Conservation (phyloP, 768 basidiomycete genomes). For the Hebeloma cylindrosporum region DNA sequence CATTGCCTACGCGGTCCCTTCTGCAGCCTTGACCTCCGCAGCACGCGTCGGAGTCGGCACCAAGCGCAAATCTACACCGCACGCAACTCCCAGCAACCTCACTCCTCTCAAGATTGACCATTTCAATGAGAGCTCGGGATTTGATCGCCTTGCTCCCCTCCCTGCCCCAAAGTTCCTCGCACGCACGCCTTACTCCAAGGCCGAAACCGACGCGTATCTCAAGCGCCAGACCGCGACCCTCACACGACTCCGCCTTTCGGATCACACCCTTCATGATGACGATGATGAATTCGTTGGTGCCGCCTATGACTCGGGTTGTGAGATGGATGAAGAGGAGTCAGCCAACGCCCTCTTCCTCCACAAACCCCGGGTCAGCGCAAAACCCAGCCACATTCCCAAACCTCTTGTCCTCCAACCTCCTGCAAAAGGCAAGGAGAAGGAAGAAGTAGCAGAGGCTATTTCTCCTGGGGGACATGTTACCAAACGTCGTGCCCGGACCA, state of each 20-base stretch:
- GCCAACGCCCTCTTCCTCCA: conserved; percentile 35
- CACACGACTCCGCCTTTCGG: conserved; percentile 59
- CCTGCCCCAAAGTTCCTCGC: conserved; percentile 49
- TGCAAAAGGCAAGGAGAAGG: conserved; percentile 41
- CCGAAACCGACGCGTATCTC: conserved; percentile 52
- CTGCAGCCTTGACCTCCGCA: conserved; percentile 20
- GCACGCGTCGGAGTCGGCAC: conserved; percentile 48
- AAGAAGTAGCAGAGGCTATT: conserved; percentile 66
- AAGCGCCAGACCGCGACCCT: conserved; percentile 62
- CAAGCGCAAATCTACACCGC: conserved; percentile 63
- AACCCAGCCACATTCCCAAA: conserved; percentile 18
- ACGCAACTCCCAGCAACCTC: conserved; percentile 54
- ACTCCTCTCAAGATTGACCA: conserved; percentile 49
- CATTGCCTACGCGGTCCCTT: conserved; percentile 25
- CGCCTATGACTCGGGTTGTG: conserved; percentile 54
- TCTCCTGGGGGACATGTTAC: conserved; percentile 77
- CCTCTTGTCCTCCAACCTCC: conserved; percentile 20
- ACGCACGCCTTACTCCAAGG: conserved; percentile 52
- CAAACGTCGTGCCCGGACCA: conserved; percentile 72
- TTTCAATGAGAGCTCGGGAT: conserved; percentile 35
- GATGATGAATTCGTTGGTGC: conserved; percentile 42
- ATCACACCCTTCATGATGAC: conserved; percentile 47
- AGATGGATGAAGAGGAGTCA: conserved; percentile 42
- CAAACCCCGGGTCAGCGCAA: conserved; percentile 23
- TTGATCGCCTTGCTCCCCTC: conserved; percentile 57